Base-by-base conservation (phyloP, 805 yeast genomes). In the Kodamaea leandrae region DNA sequence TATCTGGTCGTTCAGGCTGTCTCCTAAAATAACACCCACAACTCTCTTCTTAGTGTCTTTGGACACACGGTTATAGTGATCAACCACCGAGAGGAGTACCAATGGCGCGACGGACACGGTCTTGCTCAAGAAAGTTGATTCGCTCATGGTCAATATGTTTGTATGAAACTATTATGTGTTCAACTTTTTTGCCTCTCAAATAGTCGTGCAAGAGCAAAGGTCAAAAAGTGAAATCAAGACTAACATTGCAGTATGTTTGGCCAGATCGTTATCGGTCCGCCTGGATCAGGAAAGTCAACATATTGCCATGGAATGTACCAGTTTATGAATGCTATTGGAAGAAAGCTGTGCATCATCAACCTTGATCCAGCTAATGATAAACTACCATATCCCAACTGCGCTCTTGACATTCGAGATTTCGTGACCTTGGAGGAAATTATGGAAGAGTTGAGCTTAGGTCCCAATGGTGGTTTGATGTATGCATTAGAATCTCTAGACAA, bases 211-310 rank as follows among this genome's bases (percentile, higher is more conserved):
- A 6, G 13, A 13, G 3, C 32, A 32, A 38, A 25, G 6, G 8
- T 17, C 6, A 30, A 30, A 30, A 30, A 30, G 14, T 30, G 13
- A 9, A 30, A 18, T 17, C 21, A 16, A 18, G 20, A 21, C 6
- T 13, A 16, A 4, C 33, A 16, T 30, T 21, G 10, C 21, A 7
- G 12, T 3, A 70, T 70, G 75, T 86, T 86, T 61, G 96, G 95
- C 3, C 96, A 93, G 64, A 78, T 93, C 7, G 90, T 91, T 7
- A 88, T 93, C 27, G 99, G 99, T 0, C 98, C 99, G 0, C 99
- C 99, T 0, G 99, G 99, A 1, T 77, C 96, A 0, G 99, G 99
- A 1, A 93, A 93, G 57, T 86, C 96, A 0, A 95, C 99, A 0
- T 93, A 87, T 59, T 90, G 97, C 60, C 72, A 81, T 59, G 99